phyloP scores from a whole-genome alignment of 2,329 filamentous ascomycete species.

The Xylariaceae sp. region DNA sequence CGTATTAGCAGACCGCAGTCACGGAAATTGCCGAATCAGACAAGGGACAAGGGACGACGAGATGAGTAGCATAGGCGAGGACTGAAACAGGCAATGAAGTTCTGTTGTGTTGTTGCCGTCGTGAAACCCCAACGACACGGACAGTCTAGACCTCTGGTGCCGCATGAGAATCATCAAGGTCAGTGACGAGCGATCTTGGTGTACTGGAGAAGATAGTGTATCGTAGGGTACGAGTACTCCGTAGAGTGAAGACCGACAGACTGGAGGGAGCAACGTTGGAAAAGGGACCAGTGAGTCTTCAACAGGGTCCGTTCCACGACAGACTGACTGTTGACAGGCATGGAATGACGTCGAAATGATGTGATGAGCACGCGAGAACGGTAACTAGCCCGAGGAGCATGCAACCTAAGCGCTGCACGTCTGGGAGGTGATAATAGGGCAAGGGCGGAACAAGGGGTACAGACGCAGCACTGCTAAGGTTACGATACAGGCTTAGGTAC shows the following conservation, averaged over 20 bases:
- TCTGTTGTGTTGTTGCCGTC: constrained; percentile 6
- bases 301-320: constrained; percentile 21
- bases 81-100: constrained; percentile 23
- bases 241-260: background rate
- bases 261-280: constrained; percentile 1
- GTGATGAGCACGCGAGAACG: constrained; percentile 19
- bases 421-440: constrained; percentile 9
- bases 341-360: constrained; percentile 29
- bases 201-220: background rate
- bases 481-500: no score
- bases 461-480: background rate
- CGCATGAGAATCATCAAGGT: constrained; percentile 17
- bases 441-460: background rate
- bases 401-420: constrained; percentile 13
- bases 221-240: no score
- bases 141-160: constrained; percentile 13
- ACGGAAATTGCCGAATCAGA: background rate
- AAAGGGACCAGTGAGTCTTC: constrained; percentile 1
- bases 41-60: background rate
- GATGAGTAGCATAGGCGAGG: background rate
- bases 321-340: constrained; percentile 13
- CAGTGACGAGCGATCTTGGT: constrained; percentile 9
- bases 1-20: background rate
- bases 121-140: background rate
- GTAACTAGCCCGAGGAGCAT: constrained; percentile 1